Percentiles rank a stretch among this genome's conserved stretches.
Evolutionary conservation across 2,329 filamentous ascomycete genomes (phyloP).

Genomic region (Parascedosporium putredinis): DNA sequence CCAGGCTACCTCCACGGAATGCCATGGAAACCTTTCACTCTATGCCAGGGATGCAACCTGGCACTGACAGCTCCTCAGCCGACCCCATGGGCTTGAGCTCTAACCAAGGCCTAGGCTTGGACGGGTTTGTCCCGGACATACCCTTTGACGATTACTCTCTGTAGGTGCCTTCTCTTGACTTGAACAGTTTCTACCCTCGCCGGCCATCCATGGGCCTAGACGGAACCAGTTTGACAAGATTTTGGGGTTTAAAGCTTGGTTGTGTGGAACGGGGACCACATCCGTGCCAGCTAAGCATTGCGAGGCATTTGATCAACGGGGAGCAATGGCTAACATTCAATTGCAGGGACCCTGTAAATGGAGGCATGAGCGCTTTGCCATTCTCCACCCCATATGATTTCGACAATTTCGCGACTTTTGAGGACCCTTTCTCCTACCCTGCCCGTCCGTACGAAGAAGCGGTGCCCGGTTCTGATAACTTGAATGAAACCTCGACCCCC

Average conservation of each 20-base stretch:
- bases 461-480: conserved; percentile 30
- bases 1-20: conserved; percentile 19
- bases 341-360: conserved; percentile 31
- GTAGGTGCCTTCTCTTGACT: conserved; percentile 25
- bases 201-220: background rate
- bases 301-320: conserved; percentile 7
- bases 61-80: conserved; percentile 30
- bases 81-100: conserved; percentile 37
- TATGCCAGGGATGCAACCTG: conserved; percentile 38
- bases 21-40: conserved; percentile 50
- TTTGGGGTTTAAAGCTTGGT: too few species aligned
- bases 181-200: background rate
- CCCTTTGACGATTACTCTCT: conserved; percentile 46
- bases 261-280: too few species aligned
- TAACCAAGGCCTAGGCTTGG: conserved; percentile 32
- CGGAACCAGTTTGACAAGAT: background rate
- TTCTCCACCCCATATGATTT: conserved; percentile 53
- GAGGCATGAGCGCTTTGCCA: conserved; percentile 29
- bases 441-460: conserved; percentile 33
- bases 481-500: conserved; percentile 17
- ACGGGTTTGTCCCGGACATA: conserved; percentile 41
- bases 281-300: too few species aligned
- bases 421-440: conserved; percentile 54
- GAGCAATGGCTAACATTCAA: conserved; percentile 1
- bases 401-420: conserved; percentile 51